Base-by-base conservation (phyloP, 2,329 filamentous ascomycete genomes). In the Trichoderma arundinaceum region DNA sequence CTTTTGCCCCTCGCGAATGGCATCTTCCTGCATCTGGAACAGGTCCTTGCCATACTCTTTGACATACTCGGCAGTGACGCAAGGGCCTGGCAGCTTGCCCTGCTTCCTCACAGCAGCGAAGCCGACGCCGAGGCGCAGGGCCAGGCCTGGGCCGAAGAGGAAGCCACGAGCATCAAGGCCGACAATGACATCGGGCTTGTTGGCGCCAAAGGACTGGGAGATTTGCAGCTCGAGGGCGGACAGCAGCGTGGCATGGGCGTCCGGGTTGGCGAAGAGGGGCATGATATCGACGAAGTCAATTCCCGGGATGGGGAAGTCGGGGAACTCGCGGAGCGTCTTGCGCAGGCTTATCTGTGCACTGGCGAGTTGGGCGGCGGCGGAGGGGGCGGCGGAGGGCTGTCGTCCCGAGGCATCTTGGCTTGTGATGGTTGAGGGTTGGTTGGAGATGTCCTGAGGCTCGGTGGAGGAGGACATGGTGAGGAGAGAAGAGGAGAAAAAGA, bases 211-310 rank as follows among this genome's bases (percentile, higher is more conserved):
- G 68, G 84, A 83, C 72, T 89, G 82, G 65, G 85, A 80, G 69
- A 96, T 85, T 78, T 96, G 90, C 68, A 97, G 84, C 79, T 96
- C 91, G 72, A 98, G 90, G 56, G 92, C 92, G 73, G 89, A 87
- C 77, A 97, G 83, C 66, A 99, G 89, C 64, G 88, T 85, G 71
- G 86, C 83, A 81, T 97, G 94, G 68, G 91, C 84, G 59, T 78
- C 76, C 64, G 89, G 88, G 75, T 92, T 86, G 77, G 92, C 88
- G 83, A 99, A 98, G 76, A 98, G 90, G 68, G 95, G 95, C 79
- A 99, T 90, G 80, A 99, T 98, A 77, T 99, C 95, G 82, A 97
- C 92, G 80, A 99, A 99, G 74, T 96, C 85, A 76, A 99, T 94
- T 78, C 95, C 94, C 52, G 91, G 89, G 71, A 90, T 89, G 67